Conservation (phyloP, 306 rosid genomes). For the Prunus salicina region DNA sequence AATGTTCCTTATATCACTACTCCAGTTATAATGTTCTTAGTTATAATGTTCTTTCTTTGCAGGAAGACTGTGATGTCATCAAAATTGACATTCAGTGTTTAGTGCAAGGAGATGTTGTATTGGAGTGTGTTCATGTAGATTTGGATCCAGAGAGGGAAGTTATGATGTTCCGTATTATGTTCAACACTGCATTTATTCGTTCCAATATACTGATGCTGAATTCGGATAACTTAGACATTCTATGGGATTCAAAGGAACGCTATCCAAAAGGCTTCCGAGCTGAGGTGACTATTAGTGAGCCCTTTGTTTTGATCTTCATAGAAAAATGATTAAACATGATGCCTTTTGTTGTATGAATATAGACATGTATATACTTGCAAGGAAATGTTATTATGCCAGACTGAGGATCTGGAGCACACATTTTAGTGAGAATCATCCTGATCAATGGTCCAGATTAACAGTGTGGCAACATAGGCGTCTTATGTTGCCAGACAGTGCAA, state of each 20-base stretch:
- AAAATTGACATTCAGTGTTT: slow-evolving; percentile 93
- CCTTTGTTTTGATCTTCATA: slow-evolving; percentile 12
- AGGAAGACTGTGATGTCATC: slow-evolving; percentile 95
- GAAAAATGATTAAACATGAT: not conserved
- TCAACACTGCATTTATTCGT: slow-evolving; percentile 90
- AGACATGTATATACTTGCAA: not conserved
- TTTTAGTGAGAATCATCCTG: not conserved
- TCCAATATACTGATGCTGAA: slow-evolving; percentile 86
- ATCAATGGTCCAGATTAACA: not conserved
- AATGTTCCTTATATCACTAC: slow-evolving; percentile 13
- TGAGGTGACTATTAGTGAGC: slow-evolving; percentile 58
- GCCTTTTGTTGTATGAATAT: not conserved
- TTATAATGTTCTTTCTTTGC: slow-evolving; percentile 38
- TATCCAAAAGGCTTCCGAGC: slow-evolving; percentile 90
- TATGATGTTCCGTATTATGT: slow-evolving; percentile 97
- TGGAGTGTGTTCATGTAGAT: slow-evolving; percentile 95
- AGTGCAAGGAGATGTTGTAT: slow-evolving; percentile 98
- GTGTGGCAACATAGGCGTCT: not conserved
- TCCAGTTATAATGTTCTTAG: slow-evolving; percentile 21
- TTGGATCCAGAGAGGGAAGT: slow-evolving; percentile 89
- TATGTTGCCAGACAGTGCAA: not conserved
- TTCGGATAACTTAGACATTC: slow-evolving; percentile 85
- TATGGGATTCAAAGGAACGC: slow-evolving; percentile 92
- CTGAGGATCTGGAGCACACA: not conserved
- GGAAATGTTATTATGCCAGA: not conserved